phyloP scores from a whole-genome alignment of 257 asterid species.

The Solanum gandarillasii region DNA sequence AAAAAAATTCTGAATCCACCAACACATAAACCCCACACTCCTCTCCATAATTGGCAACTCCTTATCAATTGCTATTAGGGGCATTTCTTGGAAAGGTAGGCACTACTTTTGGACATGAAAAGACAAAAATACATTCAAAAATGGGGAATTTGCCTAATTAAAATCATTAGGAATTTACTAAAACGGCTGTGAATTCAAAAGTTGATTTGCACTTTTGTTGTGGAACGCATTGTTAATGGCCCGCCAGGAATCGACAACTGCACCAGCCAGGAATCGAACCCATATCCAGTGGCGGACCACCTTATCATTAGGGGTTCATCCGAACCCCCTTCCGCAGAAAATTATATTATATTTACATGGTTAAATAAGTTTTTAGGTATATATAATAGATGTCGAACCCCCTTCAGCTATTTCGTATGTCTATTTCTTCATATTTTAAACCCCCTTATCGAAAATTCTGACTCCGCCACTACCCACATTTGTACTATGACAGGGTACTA shows the following conservation, averaged over 20 bases:
- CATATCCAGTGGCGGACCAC: too few relatives aligned
- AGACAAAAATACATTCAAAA: not conserved
- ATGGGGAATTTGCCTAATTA: not conserved
- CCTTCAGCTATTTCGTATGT: too few relatives aligned
- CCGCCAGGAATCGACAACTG: not conserved
- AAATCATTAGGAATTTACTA: not conserved
- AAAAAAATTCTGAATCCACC: not conserved
- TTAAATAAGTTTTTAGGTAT: too few relatives aligned
- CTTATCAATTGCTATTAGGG: not conserved
- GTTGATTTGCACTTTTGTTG: not conserved
- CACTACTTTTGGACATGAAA: not conserved
- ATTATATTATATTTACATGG: too few relatives aligned
- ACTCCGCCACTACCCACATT: too few relatives aligned
- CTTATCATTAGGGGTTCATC: too few relatives aligned
- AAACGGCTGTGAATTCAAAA: not conserved
- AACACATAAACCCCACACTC: not conserved
- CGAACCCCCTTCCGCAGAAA: accelerated
- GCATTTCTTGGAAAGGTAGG: not conserved
- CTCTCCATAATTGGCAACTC: not conserved
- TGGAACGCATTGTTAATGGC: not conserved
- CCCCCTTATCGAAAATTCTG: too few relatives aligned
- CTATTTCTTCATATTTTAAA: too few relatives aligned
- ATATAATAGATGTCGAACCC: too few relatives aligned
- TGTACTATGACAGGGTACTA: too few relatives aligned
- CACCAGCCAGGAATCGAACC: too few relatives aligned